Evolutionary conservation across 106 monocot genomes (phyloP), one percentile per base, ranked within the genome.

Genomic region (Agapanthus africanus): DNA sequence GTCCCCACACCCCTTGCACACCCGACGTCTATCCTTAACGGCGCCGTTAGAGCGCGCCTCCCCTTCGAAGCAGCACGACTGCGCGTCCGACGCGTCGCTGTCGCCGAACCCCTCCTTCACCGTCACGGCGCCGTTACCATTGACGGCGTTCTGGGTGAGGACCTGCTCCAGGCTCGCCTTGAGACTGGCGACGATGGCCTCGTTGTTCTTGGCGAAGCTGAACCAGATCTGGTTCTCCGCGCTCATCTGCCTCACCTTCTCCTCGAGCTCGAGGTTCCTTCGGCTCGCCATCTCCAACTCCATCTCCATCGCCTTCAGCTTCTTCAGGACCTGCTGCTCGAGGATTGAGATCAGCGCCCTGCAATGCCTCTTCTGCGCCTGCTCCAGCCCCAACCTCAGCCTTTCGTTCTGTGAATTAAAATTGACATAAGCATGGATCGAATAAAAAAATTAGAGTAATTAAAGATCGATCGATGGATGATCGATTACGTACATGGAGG

Each of bases 181-280:
- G 22, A 93, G 81, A n/a, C 59, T 78, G 19, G 77, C 35, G 7
- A 71, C 86, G 47, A 81, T 33, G 34, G 88, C 81, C 54, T 93
- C 93, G 79, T 81, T 83, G 77, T 78, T 84, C 59, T 65, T 76
- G 16, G 86, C 89, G 15, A 77, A 69, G 39, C 73, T 60, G 80
- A 86, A 78, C 93, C 86, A 89, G 49, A 84, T 65, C 75, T 93
- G 86, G 27, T 63, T 86, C 77, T 89, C 86, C 0, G 81, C 78
- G 18, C 39, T 57, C n/a, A 79, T 34, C 54, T 81, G 84, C 34
- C 66, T 46, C 11, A 86, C 16, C 54, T 61, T 86, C 74, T 89
- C 93, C 56, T 89, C 84, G 7, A 93, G 75, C 61, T 86, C 88
- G 0, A 70, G 65, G 44, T 79, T 83, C 41, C 54, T 66, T 40